These are phyloP conservation scores for Rhizoctonia solani DNA, from an alignment of 1,284 basidiomycete species.

Conservation along the genomic window DNA sequence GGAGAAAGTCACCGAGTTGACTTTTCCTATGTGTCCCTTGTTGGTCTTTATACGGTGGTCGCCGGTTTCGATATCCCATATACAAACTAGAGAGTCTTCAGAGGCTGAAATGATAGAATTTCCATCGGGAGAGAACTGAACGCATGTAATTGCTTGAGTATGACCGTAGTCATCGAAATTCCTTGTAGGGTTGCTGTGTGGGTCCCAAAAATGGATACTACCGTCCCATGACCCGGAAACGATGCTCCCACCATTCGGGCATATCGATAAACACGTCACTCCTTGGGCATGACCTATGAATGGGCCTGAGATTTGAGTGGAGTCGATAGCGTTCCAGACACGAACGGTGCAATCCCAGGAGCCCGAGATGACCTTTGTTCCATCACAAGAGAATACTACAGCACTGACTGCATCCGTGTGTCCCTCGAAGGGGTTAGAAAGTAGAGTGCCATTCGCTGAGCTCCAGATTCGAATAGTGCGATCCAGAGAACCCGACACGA, in stretches of 20 bases:
- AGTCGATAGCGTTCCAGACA: neutral
- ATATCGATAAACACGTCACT: neutral
- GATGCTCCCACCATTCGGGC: neutral
- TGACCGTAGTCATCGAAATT: no score
- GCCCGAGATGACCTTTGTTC: neutral
- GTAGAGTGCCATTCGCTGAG: neutral
- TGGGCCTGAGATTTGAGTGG: neutral
- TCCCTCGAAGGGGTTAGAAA: neutral
- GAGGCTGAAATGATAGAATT: slow-evolving; percentile 26
- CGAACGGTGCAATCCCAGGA: neutral
- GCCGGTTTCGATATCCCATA: slow-evolving; percentile 30
- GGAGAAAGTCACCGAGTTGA: no score
- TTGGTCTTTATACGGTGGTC: no score
- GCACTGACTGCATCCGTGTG: neutral
- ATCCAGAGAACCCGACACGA: neutral
- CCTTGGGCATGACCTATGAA: neutral
- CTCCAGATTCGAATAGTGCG: neutral
- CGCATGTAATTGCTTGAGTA: no score
- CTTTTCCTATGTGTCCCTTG: no score
- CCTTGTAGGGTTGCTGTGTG: no score
- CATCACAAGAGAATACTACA: neutral
- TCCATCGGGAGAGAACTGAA: no score
- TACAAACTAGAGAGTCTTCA: slow-evolving; percentile 13
- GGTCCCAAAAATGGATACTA: neutral
- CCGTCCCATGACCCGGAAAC: neutral